Percentiles rank a stretch among this genome's conserved stretches.
Conservation (phyloP, 2,329 filamentous ascomycete species). For the Colletotrichum echinochloae region DNA sequence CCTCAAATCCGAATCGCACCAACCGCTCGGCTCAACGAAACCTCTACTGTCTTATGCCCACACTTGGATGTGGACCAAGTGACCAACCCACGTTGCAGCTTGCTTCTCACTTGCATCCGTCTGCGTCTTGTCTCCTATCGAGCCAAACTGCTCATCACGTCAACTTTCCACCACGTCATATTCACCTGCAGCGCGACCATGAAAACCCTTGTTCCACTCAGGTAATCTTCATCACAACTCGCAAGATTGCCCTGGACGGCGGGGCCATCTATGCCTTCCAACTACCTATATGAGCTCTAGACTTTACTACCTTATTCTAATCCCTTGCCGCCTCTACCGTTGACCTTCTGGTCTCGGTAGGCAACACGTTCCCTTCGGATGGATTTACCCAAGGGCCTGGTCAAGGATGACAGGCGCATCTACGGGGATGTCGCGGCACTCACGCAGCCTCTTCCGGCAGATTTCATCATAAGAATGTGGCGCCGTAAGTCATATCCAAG, state of each 20-base stretch:
- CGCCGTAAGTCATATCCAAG: constrained; percentile 35
- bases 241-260: constrained; percentile 38
- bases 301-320: constrained; percentile 6
- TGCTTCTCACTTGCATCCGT: constrained; percentile 39
- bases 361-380: constrained; percentile 34
- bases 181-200: constrained; percentile 35
- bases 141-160: constrained; percentile 7
- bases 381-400: constrained; percentile 42
- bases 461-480: constrained; percentile 41
- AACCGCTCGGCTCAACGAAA: constrained; percentile 32
- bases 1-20: constrained; percentile 12
- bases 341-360: constrained; percentile 36
- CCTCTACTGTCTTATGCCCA: constrained; percentile 21
- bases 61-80: constrained; percentile 14
- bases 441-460: constrained; percentile 36
- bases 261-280: constrained; percentile 33
- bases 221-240: constrained; percentile 34
- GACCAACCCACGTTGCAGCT: constrained; percentile 36
- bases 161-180: constrained; percentile 14
- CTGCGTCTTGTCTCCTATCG: constrained; percentile 7
- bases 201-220: constrained; percentile 28
- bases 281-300: constrained; percentile 17
- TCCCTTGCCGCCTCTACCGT: constrained; percentile 32
- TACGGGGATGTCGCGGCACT: constrained; percentile 39
- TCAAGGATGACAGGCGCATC: constrained; percentile 42